These are phyloP conservation scores for Claviceps pazoutovae DNA, from an alignment of 2,329 filamentous ascomycete genomes.

Conservation along the genomic window DNA sequence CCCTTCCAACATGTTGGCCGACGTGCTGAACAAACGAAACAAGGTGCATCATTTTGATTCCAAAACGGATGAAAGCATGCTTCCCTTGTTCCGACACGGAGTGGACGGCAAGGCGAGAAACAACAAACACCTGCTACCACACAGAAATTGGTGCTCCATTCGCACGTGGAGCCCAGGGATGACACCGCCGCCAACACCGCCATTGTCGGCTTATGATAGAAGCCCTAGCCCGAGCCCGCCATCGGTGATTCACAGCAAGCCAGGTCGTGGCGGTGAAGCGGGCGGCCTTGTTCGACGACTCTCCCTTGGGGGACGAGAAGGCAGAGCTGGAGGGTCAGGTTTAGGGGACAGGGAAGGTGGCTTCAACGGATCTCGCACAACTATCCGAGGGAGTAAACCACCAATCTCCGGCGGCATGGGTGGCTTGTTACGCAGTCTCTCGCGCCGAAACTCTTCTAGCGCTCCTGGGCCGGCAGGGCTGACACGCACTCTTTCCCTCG, in stretches of 20 bases:
- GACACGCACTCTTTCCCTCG: slow-evolving; percentile 47
- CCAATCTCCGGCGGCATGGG: slow-evolving; percentile 31
- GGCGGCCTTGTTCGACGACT: slow-evolving; percentile 31
- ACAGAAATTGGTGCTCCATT: slow-evolving; percentile 93
- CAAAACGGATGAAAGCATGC: slow-evolving; percentile 88
- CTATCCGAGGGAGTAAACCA: slow-evolving; percentile 30
- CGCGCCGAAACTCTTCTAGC: slow-evolving; percentile 21
- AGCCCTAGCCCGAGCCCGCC: slow-evolving; percentile 27
- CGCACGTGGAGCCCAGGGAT: slow-evolving; percentile 65
- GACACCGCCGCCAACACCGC: slow-evolving; percentile 59
- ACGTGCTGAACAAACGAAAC: slow-evolving; percentile 87
- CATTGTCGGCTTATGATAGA: slow-evolving; percentile 31
- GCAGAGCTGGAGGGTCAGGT: neutral
- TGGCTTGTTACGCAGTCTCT: slow-evolving; percentile 32
- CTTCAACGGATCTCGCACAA: slow-evolving; percentile 24
- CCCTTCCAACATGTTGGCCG: slow-evolving; percentile 73
- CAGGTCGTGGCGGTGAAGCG: slow-evolving; percentile 10
- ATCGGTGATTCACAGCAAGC: slow-evolving; percentile 3
- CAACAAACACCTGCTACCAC: slow-evolving; percentile 77
- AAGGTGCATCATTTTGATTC: slow-evolving; percentile 59
- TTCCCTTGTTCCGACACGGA: slow-evolving; percentile 79
- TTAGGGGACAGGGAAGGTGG: slow-evolving; percentile 7
- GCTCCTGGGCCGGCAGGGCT: slow-evolving; percentile 27
- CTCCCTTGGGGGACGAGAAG: slow-evolving; percentile 14
- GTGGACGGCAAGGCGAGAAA: slow-evolving; percentile 82